These are phyloP conservation scores for Hericium erinaceus DNA, from an alignment of 768 basidiomycete species.

Conservation along the genomic window DNA sequence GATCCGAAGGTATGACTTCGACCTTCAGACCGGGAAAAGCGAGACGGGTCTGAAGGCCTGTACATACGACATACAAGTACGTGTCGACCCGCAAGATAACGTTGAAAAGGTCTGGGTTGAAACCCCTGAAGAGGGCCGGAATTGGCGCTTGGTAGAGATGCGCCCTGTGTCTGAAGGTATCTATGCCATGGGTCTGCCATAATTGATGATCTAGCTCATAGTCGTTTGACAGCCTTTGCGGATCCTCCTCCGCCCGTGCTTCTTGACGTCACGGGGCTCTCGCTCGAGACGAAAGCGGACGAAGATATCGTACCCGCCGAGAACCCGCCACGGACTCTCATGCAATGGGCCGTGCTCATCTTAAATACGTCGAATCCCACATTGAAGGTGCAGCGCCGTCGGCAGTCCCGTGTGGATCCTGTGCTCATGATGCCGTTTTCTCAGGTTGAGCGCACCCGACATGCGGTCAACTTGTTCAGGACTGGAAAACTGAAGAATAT, in stretches of 20 bases:
- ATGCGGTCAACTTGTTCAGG: slow-evolving; percentile 59
- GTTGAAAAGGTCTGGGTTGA: slow-evolving; percentile 50
- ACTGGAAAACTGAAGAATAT: slow-evolving; percentile 62
- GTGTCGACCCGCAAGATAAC: slow-evolving; percentile 26
- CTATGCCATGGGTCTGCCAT: not conserved
- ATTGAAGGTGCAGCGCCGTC: slow-evolving; percentile 37
- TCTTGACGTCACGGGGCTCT: slow-evolving; percentile 17
- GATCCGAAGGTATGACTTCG: slow-evolving; percentile 54
- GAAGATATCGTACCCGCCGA: slow-evolving; percentile 41
- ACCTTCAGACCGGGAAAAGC: slow-evolving; percentile 59
- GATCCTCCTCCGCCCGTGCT: slow-evolving; percentile 43
- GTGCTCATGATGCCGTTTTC: not conserved
- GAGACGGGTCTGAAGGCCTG: slow-evolving; percentile 63
- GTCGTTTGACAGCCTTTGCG: slow-evolving; percentile 37
- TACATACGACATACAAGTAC: slow-evolving; percentile 51
- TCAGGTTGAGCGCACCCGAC: slow-evolving; percentile 59
- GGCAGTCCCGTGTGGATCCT: not conserved
- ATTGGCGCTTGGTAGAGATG: slow-evolving; percentile 59
- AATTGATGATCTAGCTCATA: not conserved
- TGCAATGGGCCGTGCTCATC: slow-evolving; percentile 73
- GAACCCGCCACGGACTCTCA: slow-evolving; percentile 53
- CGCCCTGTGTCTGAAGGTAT: slow-evolving; percentile 67
- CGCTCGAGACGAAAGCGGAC: slow-evolving; percentile 9
- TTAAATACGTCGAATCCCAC: slow-evolving; percentile 65
- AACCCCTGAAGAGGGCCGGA: slow-evolving; percentile 38